Conservation (phyloP, 106 monocot species). For the Dendrobium nobile region DNA sequence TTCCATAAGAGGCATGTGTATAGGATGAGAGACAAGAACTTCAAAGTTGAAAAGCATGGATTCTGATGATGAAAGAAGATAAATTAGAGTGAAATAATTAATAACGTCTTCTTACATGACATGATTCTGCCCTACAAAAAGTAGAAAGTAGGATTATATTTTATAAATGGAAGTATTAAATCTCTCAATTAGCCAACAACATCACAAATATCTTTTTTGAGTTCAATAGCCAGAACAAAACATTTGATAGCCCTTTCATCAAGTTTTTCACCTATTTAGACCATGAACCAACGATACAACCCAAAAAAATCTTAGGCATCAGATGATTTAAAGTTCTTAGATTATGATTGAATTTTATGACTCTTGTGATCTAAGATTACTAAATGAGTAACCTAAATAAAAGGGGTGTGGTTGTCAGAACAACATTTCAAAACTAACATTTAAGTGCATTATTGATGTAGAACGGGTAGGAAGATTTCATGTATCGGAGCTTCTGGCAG, state of each 20-base stretch:
- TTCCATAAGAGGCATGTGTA: no score
- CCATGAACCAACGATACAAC: neutral
- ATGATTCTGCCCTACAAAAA: neutral
- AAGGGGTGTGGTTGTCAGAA: neutral
- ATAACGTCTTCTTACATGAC: neutral
- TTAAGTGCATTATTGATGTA: no score
- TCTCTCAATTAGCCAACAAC: neutral
- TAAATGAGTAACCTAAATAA: neutral
- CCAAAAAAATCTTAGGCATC: neutral
- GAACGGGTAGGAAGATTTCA: no score
- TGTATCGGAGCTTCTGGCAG: no score
- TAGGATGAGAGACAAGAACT: no score
- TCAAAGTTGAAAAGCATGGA: no score
- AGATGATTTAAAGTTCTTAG: no score
- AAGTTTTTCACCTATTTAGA: neutral
- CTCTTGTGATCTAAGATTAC: neutral
- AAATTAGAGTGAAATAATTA: neutral
- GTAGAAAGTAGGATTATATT: neutral
- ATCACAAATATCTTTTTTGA: conserved; percentile 1
- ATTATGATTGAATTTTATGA: neutral
- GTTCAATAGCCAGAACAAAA: conserved; percentile 4
- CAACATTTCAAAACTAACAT: neutral
- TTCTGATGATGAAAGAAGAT: neutral
- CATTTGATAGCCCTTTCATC: neutral
- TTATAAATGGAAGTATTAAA: neutral